Percentiles rank a stretch among this genome's conserved stretches.
Evolutionary conservation across 2,329 filamentous ascomycete species (phyloP).

Genomic region (Epichloe elymi): DNA sequence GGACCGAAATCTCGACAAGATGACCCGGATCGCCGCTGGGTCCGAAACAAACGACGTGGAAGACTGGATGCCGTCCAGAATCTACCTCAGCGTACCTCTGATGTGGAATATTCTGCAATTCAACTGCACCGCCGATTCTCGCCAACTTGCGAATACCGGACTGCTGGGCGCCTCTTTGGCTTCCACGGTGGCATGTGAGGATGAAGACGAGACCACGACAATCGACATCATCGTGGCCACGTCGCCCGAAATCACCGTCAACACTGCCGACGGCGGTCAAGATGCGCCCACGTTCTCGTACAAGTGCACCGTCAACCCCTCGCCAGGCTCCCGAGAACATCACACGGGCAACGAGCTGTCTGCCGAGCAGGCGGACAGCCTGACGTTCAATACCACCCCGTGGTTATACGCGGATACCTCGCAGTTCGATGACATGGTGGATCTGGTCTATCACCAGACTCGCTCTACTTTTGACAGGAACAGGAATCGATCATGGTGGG

Average conservation of each 20-base stretch:
- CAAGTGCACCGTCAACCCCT: constrained; percentile 15
- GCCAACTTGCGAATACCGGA: constrained; percentile 22
- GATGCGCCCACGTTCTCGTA: constrained; percentile 30
- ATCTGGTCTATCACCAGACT: constrained; percentile 20
- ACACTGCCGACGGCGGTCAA: constrained; percentile 37
- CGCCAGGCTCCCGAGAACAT: constrained; percentile 12
- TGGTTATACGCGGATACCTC: constrained; percentile 30
- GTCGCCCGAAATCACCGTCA: constrained; percentile 36
- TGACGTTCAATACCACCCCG: constrained; percentile 28
- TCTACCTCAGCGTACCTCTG: constrained; percentile 36
- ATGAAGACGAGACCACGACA: constrained; percentile 22
- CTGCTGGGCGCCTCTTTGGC: constrained; percentile 30
- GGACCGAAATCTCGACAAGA: constrained; percentile 34
- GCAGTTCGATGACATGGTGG: constrained; percentile 25
- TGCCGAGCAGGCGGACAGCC: constrained; percentile 20
- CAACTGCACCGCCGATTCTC: constrained; percentile 26
- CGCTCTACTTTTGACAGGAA: constrained; percentile 13
- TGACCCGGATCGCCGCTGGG: constrained; percentile 35
- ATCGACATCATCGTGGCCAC: constrained; percentile 38
- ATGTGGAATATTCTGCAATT: constrained; percentile 41
- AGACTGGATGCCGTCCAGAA: constrained; percentile 39
- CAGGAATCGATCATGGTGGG: constrained; percentile 25
- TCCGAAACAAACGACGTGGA: constrained; percentile 33
- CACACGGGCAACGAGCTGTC: constrained; percentile 16
- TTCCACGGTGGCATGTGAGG: constrained; percentile 16